Percentiles rank a stretch among this genome's conserved stretches.
Conservation (phyloP, 495 filamentous ascomycete species). For the Podospora pseudoanserina region DNA sequence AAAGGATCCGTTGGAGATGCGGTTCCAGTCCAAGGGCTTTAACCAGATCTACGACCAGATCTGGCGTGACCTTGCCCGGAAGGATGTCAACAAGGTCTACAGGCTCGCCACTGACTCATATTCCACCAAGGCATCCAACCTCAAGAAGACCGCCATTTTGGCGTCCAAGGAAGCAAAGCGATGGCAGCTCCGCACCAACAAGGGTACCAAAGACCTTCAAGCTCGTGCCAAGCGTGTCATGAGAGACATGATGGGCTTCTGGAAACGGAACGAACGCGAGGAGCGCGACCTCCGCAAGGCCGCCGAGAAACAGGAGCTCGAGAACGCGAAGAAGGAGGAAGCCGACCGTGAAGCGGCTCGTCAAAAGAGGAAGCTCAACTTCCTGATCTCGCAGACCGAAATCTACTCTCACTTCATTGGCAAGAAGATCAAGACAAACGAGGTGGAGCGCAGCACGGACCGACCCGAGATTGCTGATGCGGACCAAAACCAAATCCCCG, state of each 20-base stretch:
- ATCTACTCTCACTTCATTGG: conserved; percentile 99
- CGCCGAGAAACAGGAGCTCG: conserved; percentile 93
- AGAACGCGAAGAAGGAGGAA: conserved; percentile 93
- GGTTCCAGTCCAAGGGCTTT: conserved; percentile 85
- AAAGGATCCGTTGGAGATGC: conserved; percentile 47
- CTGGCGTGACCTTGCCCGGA: conserved; percentile 88
- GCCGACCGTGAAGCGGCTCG: conserved; percentile 94
- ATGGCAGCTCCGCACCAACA: conserved; percentile 97
- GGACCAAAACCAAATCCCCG: conserved; percentile 40
- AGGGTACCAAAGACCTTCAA: conserved; percentile 95
- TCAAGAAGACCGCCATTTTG: conserved; percentile 95
- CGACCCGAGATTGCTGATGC: conserved; percentile 60
- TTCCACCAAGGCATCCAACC: conserved; percentile 79
- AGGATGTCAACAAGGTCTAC: conserved; percentile 88
- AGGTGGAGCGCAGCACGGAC: conserved; percentile 83
- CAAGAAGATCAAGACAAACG: conserved; percentile 95
- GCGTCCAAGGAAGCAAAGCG: conserved; percentile 95
- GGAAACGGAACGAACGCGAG: conserved; percentile 97
- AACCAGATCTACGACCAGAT: conserved; percentile 98
- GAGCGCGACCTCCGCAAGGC: conserved; percentile 91
- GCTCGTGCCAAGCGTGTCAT: conserved; percentile 95
- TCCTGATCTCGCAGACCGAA: conserved; percentile 98
- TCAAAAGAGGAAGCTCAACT: conserved; percentile 98
- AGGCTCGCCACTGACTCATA: conserved; percentile 80
- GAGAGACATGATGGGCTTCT: conserved; percentile 99